Percentiles rank a stretch among this genome's conserved stretches.
phyloP scores from a whole-genome alignment of 139 green algal species.

The Auxenochlorella protothecoides region DNA sequence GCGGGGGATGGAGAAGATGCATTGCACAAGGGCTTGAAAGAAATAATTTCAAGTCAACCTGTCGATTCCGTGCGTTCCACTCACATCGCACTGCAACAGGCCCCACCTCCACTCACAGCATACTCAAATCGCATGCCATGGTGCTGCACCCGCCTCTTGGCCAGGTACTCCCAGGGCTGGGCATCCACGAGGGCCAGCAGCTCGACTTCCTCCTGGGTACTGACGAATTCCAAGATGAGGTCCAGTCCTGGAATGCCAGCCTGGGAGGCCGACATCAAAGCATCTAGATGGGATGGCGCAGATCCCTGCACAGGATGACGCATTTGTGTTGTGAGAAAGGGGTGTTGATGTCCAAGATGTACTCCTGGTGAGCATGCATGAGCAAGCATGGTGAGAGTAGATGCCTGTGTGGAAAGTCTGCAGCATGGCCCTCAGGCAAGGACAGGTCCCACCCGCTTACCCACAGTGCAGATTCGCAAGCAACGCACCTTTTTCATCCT shows the following conservation, averaged over 20 bases:
- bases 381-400: background rate
- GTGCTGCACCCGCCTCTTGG: constrained; percentile 75
- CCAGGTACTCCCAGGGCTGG: constrained; percentile 46
- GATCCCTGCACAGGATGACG: constrained; percentile 1
- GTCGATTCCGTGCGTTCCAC: constrained; percentile 2
- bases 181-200: constrained; percentile 47
- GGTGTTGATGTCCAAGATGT: too few species aligned
- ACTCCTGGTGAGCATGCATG: background rate
- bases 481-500: too few species aligned
- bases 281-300: background rate
- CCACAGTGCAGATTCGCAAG: too few species aligned
- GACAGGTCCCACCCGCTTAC: too few species aligned
- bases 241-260: constrained; percentile 50
- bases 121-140: constrained; percentile 76
- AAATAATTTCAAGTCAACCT: too few species aligned
- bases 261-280: too few species aligned
- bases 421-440: too few species aligned
- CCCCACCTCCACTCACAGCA: too few species aligned
- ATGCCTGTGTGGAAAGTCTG: too few species aligned
- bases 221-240: constrained; percentile 50
- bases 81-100: constrained; percentile 6
- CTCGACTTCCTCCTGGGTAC: constrained; percentile 33
- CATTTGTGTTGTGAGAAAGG: too few species aligned
- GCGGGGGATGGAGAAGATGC: background rate
- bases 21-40: too few species aligned